Base-by-base conservation (phyloP, 139 green algal genomes). In the Eudorina sp. region DNA sequence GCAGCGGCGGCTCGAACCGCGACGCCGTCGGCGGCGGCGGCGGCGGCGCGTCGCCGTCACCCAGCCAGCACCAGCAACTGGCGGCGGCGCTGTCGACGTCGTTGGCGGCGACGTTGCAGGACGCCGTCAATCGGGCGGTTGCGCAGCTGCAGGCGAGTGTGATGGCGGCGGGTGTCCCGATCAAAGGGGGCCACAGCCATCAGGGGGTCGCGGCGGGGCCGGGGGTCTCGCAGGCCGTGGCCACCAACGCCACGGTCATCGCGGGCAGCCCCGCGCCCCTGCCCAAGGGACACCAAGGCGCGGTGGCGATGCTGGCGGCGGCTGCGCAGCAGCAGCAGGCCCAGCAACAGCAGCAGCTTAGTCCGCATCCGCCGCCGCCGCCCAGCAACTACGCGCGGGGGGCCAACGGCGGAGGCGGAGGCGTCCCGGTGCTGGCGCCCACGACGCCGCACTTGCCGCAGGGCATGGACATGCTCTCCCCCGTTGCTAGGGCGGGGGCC, bases 21-120 rank as follows among this genome's bases (percentile, higher is more conserved):
- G 55, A 36, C 36, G 27, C 25, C 34, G 34, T 19, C 19, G 19
- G 18, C 6, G 16, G 11, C 16, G 7, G 43, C 75, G 34, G 53
- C 34, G 2, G 23, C 38, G 77, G 2, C 38, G 25, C 41, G 41
- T 34, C 41, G 40, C 41, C 9, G 29, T 58, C 41, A 27, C 2
- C 41, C 74, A 43, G 46, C 45, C 80, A 86, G 41, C 80, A 86
- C 3, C 41, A 62, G 80, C 41, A 46, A n/a, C 60, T 86, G 80
- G 80, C 58, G 60, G 60, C 41, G n/a, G 41, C 60, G 31, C 80
- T 86, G 4, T 85, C 78, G 0, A 74, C 2, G 36, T 73, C 25
- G 1, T 41, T 85, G 41, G 7, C 80, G 29, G 80, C 80, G 4
- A 64, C 5, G 6, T 43, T 86, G 27, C 80, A 86, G 38, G 78